phyloP scores from a whole-genome alignment of 306 rosid species.

The Casuarina glauca region DNA sequence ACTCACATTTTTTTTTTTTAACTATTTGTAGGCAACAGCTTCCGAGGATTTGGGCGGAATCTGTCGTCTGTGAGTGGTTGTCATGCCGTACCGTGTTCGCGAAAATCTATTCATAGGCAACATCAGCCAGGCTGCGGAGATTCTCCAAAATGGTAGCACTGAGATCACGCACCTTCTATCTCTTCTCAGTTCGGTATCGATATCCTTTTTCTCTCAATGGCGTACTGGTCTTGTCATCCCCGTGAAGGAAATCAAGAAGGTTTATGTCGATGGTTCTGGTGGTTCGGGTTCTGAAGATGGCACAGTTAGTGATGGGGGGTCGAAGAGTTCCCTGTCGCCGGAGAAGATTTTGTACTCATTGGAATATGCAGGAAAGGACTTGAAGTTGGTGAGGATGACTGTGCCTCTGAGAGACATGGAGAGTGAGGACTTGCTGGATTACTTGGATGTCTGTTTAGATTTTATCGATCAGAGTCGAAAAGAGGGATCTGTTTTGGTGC shows the following conservation, averaged over 20 bases:
- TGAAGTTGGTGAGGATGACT: conserved; percentile 82
- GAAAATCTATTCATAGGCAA: conserved; percentile 78
- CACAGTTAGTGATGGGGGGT: conserved; percentile 31
- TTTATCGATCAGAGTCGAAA: conserved; percentile 72
- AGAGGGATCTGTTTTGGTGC: conserved; percentile 86
- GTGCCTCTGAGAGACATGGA: conserved; percentile 86
- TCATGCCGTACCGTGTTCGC: conserved; percentile 82
- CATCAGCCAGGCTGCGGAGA: conserved; percentile 72
- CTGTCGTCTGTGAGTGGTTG: conserved; percentile 5
- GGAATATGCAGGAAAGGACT: conserved; percentile 80
- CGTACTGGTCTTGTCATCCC: conserved; percentile 52
- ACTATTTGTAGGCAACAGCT: conserved; percentile 3
- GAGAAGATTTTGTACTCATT: conserved; percentile 63
- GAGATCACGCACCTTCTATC: conserved; percentile 73
- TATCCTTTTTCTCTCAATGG: conserved; percentile 85
- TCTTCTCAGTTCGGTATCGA: conserved; percentile 75
- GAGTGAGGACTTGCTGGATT: conserved; percentile 72
- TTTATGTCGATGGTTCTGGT: conserved; percentile 42
- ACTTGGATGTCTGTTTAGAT: conserved; percentile 76
- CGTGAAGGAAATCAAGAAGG: conserved; percentile 57
- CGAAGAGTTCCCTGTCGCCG: conserved; percentile 48
- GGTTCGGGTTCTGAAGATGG: conserved; percentile 38
- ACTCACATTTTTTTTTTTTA: background rate
- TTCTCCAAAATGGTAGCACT: conserved; percentile 55
- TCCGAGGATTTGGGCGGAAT: conserved; percentile 1